These are phyloP conservation scores for Cercospora citrullina DNA, from an alignment of 2,329 filamentous ascomycete genomes.

Conservation along the genomic window DNA sequence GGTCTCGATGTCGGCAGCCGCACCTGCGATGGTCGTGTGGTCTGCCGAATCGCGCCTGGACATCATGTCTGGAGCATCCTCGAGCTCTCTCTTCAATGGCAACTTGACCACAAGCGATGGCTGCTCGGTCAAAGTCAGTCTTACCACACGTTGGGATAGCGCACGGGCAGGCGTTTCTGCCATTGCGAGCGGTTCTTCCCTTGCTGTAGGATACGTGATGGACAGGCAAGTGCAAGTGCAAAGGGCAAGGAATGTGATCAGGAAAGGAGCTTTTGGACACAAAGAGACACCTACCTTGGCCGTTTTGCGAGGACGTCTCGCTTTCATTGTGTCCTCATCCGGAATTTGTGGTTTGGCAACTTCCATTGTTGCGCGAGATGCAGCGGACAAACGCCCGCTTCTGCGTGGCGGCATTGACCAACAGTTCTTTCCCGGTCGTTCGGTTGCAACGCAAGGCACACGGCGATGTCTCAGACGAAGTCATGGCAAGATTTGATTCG, in stretches of 20 bases:
- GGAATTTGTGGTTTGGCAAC: neutral
- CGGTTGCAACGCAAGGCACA: neutral
- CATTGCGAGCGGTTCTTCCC: neutral
- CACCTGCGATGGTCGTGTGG: neutral
- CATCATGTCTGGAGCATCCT: neutral
- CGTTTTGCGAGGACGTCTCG: neutral
- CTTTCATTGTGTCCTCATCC: neutral
- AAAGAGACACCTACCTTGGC: neutral
- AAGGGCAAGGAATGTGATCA: neutral
- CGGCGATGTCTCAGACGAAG: neutral
- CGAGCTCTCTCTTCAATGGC: neutral
- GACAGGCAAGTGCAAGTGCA: neutral
- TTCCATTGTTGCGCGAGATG: constrained; percentile 4
- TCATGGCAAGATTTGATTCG: neutral
- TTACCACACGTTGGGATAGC: neutral
- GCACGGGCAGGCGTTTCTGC: neutral
- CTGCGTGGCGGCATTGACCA: constrained; percentile 7
- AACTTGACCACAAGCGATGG: constrained; percentile 3
- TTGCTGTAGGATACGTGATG: neutral
- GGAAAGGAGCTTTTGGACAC: neutral
- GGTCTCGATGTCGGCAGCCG: neutral
- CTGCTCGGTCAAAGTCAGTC: neutral
- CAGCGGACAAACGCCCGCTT: neutral
- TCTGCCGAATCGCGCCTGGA: neutral
- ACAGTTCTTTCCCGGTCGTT: neutral